Percentiles rank a stretch among this genome's conserved stretches.
Conservation (phyloP, 2,329 filamentous ascomycete species). For the Aurifilum marmelostoma region DNA sequence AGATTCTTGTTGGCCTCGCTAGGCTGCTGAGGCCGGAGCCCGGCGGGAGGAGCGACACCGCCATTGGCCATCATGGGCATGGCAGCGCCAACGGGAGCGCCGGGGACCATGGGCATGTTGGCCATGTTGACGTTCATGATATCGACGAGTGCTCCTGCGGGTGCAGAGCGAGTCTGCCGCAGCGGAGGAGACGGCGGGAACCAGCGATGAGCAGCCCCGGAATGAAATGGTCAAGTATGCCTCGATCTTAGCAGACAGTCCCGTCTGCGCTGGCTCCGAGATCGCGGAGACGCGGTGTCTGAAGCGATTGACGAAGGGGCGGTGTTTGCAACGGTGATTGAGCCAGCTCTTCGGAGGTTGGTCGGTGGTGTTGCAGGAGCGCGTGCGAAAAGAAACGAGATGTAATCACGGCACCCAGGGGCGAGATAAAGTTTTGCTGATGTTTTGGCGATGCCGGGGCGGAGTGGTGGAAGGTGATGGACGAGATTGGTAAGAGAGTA, state of each 20-base stretch:
- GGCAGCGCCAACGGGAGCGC: conserved; percentile 65
- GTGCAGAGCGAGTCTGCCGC: conserved; percentile 46
- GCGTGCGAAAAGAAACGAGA: background rate
- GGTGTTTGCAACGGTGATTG: conserved; percentile 23
- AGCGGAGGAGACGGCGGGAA: conserved; percentile 19
- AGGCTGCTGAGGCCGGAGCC: conserved; percentile 45
- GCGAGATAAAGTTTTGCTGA: background rate
- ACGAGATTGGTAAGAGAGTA: conserved; percentile 1
- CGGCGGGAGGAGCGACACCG: conserved; percentile 40
- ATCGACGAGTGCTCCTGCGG: conserved; percentile 31
- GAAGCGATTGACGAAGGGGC: conserved; percentile 17
- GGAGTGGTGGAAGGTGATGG: background rate
- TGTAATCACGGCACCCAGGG: background rate
- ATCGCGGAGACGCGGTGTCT: conserved; percentile 21
- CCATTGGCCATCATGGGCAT: conserved; percentile 71
- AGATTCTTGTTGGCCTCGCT: conserved; percentile 56
- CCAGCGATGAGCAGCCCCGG: conserved; percentile 19
- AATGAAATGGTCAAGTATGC: conserved; percentile 12
- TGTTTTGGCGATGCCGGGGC: background rate
- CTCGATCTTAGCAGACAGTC: conserved; percentile 15
- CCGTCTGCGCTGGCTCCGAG: conserved; percentile 8
- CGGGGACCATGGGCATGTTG: conserved; percentile 67
- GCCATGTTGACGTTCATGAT: conserved; percentile 69
- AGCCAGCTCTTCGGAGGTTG: conserved; percentile 28
- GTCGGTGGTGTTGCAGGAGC: conserved; percentile 4